A percentile compares a stretch with the other conserved stretches of the same genome.
These are phyloP conservation scores for Bruguiera sexangula DNA, from an alignment of 345 rosid genomes.

Conservation along the genomic window DNA sequence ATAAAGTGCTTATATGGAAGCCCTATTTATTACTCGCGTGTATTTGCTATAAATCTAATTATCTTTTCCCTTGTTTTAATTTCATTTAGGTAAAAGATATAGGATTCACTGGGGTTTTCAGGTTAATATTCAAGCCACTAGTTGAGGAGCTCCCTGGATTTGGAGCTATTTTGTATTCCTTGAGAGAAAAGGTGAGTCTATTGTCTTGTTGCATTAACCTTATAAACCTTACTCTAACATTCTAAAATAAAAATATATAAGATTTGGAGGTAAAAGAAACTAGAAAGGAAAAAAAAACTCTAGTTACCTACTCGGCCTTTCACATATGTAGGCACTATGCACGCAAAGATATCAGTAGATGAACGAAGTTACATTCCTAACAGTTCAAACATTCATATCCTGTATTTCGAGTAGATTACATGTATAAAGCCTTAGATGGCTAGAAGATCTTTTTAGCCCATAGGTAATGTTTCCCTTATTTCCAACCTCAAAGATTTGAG, in stretches of 20 bases:
- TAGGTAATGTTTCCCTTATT: too few species aligned
- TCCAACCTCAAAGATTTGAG: too few species aligned
- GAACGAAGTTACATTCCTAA: neutral
- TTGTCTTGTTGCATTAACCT: neutral
- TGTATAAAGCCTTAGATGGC: neutral
- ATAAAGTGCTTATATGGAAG: too few species aligned
- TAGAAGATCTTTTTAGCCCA: neutral
- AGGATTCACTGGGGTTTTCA: conserved; percentile 88
- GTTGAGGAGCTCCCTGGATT: conserved; percentile 83
- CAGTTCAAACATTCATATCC: neutral
- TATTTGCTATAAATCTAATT: neutral
- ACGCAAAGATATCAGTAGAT: too few species aligned
- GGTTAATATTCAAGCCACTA: conserved; percentile 85
- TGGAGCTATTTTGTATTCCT: conserved; percentile 79
- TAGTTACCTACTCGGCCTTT: too few species aligned
- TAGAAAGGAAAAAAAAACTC: too few species aligned
- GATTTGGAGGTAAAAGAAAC: neutral
- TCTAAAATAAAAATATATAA: too few species aligned
- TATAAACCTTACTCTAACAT: neutral
- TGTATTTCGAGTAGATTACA: neutral
- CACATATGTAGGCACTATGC: too few species aligned
- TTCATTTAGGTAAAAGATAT: conserved; percentile 70
- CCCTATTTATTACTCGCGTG: too few species aligned
- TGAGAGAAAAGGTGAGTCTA: conserved; percentile 60
- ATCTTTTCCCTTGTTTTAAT: conserved; percentile 1